Evolutionary conservation across 352 stramenopile species (phyloP).

Genomic region (Peronospora destructor): DNA sequence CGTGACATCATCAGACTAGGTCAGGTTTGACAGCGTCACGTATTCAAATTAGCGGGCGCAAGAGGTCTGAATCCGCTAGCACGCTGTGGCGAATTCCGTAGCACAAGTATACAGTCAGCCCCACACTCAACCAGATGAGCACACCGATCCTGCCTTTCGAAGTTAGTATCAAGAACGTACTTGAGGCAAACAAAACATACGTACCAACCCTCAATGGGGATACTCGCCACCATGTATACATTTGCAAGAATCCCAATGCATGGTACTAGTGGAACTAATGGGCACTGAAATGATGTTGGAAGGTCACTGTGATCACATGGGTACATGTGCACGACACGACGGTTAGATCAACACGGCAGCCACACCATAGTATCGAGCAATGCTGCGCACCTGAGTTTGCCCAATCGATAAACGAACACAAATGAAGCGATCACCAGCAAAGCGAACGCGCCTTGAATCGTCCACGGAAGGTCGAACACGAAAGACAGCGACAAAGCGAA

Average conservation of each 20-base stretch:
- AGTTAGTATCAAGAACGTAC: conserved; percentile 6
- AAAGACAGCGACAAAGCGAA: conserved; percentile 64
- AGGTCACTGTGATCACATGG: conserved; percentile 11
- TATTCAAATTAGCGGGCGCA: conserved; percentile 29
- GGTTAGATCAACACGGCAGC: not conserved
- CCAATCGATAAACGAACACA: conserved; percentile 44
- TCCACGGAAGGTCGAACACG: conserved; percentile 54
- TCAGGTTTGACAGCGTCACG: conserved; percentile 1
- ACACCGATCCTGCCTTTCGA: conserved; percentile 54
- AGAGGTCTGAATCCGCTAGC: conserved; percentile 26
- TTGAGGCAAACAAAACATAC: conserved; percentile 5
- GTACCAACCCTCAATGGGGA: conserved; percentile 51
- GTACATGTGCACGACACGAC: not conserved
- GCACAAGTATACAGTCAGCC: conserved; percentile 60
- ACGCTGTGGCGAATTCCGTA: conserved; percentile 76
- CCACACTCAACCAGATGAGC: conserved; percentile 55
- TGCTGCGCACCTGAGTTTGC: conserved; percentile 42
- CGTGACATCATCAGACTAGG: not conserved
- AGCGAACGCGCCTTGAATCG: conserved; percentile 32
- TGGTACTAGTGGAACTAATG: conserved; percentile 48
- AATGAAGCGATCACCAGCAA: conserved; percentile 38
- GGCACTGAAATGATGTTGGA: conserved; percentile 50
- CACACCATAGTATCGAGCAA: not conserved
- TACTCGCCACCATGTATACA: conserved; percentile 60
- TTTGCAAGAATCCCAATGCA: conserved; percentile 58